phyloP scores from a whole-genome alignment of 148 eudicot species.

The Agrostemma githago region DNA sequence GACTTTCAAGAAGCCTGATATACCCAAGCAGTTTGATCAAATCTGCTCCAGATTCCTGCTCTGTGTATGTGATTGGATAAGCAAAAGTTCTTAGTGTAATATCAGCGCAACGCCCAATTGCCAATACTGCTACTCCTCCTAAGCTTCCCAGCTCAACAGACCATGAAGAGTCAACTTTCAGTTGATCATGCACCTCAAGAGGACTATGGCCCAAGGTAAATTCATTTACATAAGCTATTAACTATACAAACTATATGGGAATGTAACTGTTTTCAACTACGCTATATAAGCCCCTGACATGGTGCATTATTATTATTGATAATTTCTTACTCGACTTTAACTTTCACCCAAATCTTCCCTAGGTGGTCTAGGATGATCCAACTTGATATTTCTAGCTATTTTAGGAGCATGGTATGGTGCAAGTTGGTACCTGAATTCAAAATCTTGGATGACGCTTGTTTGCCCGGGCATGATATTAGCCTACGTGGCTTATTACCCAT shows the following conservation, averaged over 20 bases:
- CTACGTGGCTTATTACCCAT: too few species aligned
- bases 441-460: too few species aligned
- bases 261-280: not conserved
- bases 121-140: conserved; percentile 40
- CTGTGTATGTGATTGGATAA: conserved; percentile 61
- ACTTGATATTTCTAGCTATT: too few species aligned
- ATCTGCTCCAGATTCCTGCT: conserved; percentile 63
- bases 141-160: conserved; percentile 29
- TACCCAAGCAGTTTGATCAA: conserved; percentile 43
- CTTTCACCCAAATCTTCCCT: too few species aligned
- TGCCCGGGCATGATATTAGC: too few species aligned
- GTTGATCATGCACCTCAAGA: conserved; percentile 17
- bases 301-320: too few species aligned
- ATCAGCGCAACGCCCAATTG: conserved; percentile 42
- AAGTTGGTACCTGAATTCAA: too few species aligned
- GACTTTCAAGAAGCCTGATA: conserved; percentile 53
- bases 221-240: not conserved
- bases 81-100: conserved; percentile 50
- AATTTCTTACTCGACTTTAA: too few species aligned
- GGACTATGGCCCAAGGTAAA: conserved; percentile 24
- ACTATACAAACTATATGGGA: not conserved
- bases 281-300: too few species aligned
- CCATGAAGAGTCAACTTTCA: conserved; percentile 8
- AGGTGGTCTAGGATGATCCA: too few species aligned
- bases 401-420: too few species aligned